phyloP scores from a whole-genome alignment of 139 green algal species.

The Coelastrella sp. region DNA sequence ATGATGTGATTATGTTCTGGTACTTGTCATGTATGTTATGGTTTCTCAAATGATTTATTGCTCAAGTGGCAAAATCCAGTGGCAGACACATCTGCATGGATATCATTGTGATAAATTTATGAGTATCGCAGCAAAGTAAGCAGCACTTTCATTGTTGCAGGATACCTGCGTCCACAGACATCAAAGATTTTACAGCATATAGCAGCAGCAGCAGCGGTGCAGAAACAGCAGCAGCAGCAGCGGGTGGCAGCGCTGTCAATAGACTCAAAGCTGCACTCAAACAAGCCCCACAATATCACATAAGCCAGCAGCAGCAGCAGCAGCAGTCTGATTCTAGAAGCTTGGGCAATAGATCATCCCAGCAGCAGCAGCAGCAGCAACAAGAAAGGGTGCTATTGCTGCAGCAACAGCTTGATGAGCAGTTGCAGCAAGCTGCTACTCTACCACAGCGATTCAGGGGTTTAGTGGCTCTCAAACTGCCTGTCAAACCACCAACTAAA shows the following conservation, averaged over 20 bases:
- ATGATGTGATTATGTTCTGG: too few relatives aligned
- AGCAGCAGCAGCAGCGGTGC: constrained; percentile 27
- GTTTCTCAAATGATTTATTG: too few relatives aligned
- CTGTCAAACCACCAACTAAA: constrained; percentile 50
- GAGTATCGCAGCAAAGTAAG: too few relatives aligned
- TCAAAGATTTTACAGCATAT: constrained; percentile 42
- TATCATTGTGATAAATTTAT: too few relatives aligned
- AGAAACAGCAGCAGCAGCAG: constrained; percentile 28
- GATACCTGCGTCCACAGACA: constrained; percentile 48
- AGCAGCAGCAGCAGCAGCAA: constrained; percentile 25
- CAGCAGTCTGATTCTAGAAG: background rate
- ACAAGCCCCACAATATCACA: background rate
- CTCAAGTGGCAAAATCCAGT: too few relatives aligned
- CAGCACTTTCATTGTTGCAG: too few relatives aligned
- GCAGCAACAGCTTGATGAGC: background rate
- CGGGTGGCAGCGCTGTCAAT: background rate
- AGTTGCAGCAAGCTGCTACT: background rate
- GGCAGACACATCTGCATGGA: too few relatives aligned
- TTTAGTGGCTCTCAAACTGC: constrained; percentile 43
- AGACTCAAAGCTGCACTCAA: background rate
- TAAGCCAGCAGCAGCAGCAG: background rate
- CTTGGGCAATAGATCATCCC: background rate
- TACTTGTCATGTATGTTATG: too few relatives aligned
- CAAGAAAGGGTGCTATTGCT: background rate
- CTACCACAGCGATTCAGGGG: constrained; percentile 36